phyloP scores from a whole-genome alignment of 805 yeast species.

The Cyberlindnera galapagoensis region DNA sequence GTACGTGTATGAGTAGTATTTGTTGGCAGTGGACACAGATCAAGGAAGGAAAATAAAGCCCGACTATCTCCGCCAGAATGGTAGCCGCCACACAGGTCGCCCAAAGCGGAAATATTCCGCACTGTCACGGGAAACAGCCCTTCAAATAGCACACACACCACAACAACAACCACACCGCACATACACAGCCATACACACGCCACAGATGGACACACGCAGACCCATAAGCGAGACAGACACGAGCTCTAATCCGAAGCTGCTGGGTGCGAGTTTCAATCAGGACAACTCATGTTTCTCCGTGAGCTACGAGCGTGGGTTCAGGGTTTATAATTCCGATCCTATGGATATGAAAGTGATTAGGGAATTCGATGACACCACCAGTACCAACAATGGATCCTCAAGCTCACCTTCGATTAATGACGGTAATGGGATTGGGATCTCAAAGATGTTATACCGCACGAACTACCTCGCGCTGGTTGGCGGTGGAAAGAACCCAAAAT shows the following conservation, averaged over 20 bases:
- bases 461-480: slow-evolving; percentile 88
- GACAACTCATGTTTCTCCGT: slow-evolving; percentile 87
- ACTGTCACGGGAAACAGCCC: too few relatives aligned
- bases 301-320: slow-evolving; percentile 74
- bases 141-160: neutral
- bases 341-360: slow-evolving; percentile 67
- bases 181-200: too few relatives aligned
- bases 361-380: slow-evolving; percentile 30
- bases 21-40: too few relatives aligned
- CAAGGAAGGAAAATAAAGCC: too few relatives aligned
- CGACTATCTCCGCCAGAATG: too few relatives aligned
- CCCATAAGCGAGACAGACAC: slow-evolving; percentile 13
- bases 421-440: slow-evolving; percentile 58
- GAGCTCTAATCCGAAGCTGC: slow-evolving; percentile 9
- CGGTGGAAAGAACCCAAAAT: slow-evolving; percentile 77
- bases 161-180: neutral
- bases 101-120: too few relatives aligned
- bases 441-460: slow-evolving; percentile 82
- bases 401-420: too few relatives aligned
- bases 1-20: too few relatives aligned
- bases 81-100: too few relatives aligned
- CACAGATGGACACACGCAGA: slow-evolving; percentile 20
- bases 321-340: slow-evolving; percentile 84
- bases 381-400: too few relatives aligned
- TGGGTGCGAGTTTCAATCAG: slow-evolving; percentile 56